Evolutionary conservation across 176 grass and related monocot genomes (phyloP), one percentile per base, ranked within the genome.

Genomic region (Panicum miliaceum): DNA sequence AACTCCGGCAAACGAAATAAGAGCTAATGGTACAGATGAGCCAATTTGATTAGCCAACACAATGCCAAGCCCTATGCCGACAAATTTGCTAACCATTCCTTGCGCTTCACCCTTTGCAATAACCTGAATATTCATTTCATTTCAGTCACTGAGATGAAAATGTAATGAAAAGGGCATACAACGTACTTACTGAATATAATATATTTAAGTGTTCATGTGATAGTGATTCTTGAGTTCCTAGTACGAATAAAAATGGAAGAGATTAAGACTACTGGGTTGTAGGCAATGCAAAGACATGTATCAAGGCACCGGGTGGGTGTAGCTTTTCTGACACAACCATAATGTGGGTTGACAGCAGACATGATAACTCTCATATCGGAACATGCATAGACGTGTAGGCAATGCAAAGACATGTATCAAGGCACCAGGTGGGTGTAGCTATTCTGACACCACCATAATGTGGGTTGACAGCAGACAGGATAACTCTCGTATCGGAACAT

Each of bases 31-130:
- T 71, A 88, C 89, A 56, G 96, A 98, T 36, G 96, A 89, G 79
- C 91, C 91, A 75, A 95, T 85, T 12, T 85, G 87, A 84, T 95
- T 95, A 81, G 87, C 91, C 65, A 98, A 81, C 12, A 81, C 91
- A 83, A 98, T 98, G 35, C 96, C 96, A 71, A 98, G 79, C 68
- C 89, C 85, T 77, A 98, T 98, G 38, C 96, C 96, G 36, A 95
- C 22, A 76, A 98, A 95, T 74, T 98, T 98, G 96, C 96, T 98
- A 54, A 98, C 80, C 96, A 98, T 98, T 86, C 96, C 96, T 84
- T 98, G 96, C 14, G 96, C 96, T 90, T 98, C 96, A 38, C 96
- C 96, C 94, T 98, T 98, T 47, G 93, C 96, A 92, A 98, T 98
- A 50, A 98, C 93, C 96, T 98, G 70, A 46, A 87, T 14, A 82